phyloP scores from a whole-genome alignment of 352 stramenopile species.

The Phytopythium cucurbitacearum region DNA sequence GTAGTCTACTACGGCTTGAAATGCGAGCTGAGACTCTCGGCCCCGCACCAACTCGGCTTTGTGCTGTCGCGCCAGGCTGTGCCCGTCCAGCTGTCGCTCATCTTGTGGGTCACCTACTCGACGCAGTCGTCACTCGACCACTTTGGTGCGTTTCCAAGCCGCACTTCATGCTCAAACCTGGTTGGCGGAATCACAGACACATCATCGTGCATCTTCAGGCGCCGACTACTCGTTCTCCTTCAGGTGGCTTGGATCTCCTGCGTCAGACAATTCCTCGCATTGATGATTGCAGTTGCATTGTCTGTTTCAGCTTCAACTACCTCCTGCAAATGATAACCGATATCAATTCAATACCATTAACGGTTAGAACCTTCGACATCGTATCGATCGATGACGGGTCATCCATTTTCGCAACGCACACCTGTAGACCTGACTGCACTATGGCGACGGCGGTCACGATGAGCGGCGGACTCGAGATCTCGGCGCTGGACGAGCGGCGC shows the following conservation, averaged over 20 bases:
- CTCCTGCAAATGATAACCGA: too few relatives aligned
- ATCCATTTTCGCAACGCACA: too few relatives aligned
- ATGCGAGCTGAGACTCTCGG: slow-evolving; percentile 9
- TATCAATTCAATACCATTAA: too few relatives aligned
- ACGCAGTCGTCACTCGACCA: slow-evolving; percentile 13
- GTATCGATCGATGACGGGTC: too few relatives aligned
- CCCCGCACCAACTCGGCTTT: slow-evolving; percentile 19
- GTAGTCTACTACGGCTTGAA: slow-evolving; percentile 5
- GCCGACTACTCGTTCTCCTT: slow-evolving; percentile 22
- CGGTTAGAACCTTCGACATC: too few relatives aligned
- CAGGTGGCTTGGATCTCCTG: slow-evolving; percentile 7
- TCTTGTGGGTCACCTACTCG: slow-evolving; percentile 20
- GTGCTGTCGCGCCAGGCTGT: slow-evolving; percentile 15
- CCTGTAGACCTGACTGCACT: not conserved
- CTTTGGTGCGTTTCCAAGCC: slow-evolving; percentile 7
- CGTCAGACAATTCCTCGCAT: too few relatives aligned
- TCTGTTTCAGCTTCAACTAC: not conserved
- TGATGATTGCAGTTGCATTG: not conserved
- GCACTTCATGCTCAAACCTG: not conserved
- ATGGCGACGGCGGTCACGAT: slow-evolving; percentile 29
- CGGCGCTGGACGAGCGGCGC: slow-evolving; percentile 52
- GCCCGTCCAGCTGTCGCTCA: slow-evolving; percentile 15
- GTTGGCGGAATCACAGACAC: slow-evolving; percentile 4
- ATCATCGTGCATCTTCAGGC: slow-evolving; percentile 6
- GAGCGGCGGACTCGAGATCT: slow-evolving; percentile 54